phyloP scores from a whole-genome alignment of 495 filamentous ascomycete genomes.

The Xylaria longipes region DNA sequence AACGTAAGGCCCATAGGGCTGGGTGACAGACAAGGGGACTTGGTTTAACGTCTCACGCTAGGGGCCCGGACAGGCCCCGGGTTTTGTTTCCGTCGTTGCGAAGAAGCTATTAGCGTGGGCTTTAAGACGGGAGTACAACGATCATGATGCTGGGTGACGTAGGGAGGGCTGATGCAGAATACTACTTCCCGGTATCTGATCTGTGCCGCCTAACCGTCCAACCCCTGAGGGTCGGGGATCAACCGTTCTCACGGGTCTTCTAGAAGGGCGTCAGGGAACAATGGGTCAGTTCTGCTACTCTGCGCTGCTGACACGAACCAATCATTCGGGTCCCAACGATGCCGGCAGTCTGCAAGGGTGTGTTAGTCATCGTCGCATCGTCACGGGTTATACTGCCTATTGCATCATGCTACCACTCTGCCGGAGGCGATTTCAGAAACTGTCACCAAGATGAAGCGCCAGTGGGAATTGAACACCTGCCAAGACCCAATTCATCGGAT shows the following conservation, averaged over 20 bases:
- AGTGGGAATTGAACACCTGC: neutral
- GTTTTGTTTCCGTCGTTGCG: constrained; percentile 1
- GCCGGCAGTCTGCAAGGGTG: constrained; percentile 3
- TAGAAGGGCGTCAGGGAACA: neutral
- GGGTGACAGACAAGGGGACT: neutral
- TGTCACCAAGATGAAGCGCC: neutral
- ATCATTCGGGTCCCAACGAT: constrained; percentile 7
- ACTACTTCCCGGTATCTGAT: neutral
- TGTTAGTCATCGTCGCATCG: constrained; percentile 17
- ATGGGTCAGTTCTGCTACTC: neutral
- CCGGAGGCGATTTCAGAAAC: constrained; percentile 1
- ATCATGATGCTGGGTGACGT: constrained; percentile 14
- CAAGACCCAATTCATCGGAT: neutral
- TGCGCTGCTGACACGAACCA: neutral
- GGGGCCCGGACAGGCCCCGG: neutral
- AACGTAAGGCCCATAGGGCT: constrained; percentile 1
- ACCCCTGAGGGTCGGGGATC: neutral
- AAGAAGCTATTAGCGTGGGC: neutral
- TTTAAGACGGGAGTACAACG: neutral
- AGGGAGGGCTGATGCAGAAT: neutral
- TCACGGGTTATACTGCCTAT: constrained; percentile 3
- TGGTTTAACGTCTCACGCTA: constrained; percentile 2
- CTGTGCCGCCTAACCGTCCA: neutral
- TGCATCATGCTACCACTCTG: constrained; percentile 1
- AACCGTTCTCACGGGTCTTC: neutral